phyloP scores from a whole-genome alignment of 306 rosid genomes.

The Trifolium dubium region DNA sequence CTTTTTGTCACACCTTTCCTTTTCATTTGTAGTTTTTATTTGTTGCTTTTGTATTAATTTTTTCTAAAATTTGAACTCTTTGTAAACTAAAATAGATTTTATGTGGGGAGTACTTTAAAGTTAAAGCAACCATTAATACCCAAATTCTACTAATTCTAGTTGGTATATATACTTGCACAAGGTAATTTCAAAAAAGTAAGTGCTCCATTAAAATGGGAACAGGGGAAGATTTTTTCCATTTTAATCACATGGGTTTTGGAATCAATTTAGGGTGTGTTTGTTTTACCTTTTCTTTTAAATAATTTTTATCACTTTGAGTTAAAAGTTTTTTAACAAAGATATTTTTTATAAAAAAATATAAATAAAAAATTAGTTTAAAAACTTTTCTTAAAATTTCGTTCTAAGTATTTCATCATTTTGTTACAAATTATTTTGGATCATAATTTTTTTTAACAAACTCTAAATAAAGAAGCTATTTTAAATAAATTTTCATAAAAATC shows the following conservation, averaged over 20 bases:
- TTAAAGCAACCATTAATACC: slow-evolving; percentile 26
- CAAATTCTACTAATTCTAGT: slow-evolving; percentile 31
- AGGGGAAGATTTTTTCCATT: not conserved
- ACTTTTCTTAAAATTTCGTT: no score
- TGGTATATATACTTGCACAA: slow-evolving; percentile 24
- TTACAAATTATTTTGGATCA: no score
- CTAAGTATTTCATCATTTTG: no score
- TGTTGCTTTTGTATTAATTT: slow-evolving; percentile 45
- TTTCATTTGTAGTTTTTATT: slow-evolving; percentile 48
- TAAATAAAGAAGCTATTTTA: no score
- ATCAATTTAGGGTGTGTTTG: not conserved
- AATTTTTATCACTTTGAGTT: no score
- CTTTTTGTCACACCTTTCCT: slow-evolving; percentile 65
- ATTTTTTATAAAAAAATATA: no score
- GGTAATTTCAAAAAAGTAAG: slow-evolving; percentile 5
- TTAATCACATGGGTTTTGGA: slow-evolving; percentile 14
- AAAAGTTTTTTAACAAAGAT: no score
- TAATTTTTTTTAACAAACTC: no score
- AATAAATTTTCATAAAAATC: no score
- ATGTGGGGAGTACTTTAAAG: slow-evolving; percentile 13
- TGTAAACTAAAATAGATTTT: not conserved
- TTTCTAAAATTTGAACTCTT: slow-evolving; percentile 27
- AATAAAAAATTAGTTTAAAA: no score
- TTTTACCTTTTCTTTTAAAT: no score
- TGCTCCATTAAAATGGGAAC: slow-evolving; percentile 11